A percentile compares a stretch with the other conserved stretches of the same genome.
Evolutionary conservation across 257 asterid genomes (phyloP).

Genomic region (Jacaranda mimosifolia): DNA sequence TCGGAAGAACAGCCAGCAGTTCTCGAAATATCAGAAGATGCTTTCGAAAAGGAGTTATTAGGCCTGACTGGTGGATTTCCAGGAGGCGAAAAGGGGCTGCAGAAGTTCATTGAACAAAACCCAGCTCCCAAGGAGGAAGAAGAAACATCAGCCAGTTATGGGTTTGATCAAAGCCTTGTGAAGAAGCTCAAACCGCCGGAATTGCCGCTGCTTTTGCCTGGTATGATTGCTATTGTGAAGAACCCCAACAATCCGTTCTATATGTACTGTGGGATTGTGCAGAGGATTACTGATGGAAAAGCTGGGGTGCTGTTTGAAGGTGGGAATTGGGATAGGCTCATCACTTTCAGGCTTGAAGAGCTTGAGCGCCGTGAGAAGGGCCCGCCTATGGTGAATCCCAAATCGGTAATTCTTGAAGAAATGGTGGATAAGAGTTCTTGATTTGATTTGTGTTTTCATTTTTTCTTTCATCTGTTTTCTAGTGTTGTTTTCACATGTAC

Average conservation of each 20-base stretch:
- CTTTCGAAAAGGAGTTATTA: constrained; percentile 77
- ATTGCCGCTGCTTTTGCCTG: constrained; percentile 82
- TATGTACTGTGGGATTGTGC: constrained; percentile 91
- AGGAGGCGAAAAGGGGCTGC: constrained; percentile 82
- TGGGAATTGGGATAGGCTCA: constrained; percentile 83
- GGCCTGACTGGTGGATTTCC: constrained; percentile 95
- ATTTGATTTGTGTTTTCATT: neutral
- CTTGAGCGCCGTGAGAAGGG: constrained; percentile 87
- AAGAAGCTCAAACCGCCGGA: constrained; percentile 76
- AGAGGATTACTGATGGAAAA: constrained; percentile 90
- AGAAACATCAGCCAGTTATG: constrained; percentile 19
- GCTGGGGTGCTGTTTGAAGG: constrained; percentile 93
- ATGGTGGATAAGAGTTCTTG: constrained; percentile 44
- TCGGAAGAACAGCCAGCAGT: constrained; percentile 31
- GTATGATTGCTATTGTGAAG: constrained; percentile 91
- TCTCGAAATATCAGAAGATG: constrained; percentile 53
- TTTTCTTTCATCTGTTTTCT: neutral
- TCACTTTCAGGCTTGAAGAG: constrained; percentile 81
- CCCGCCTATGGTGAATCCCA: constrained; percentile 86
- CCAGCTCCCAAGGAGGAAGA: constrained; percentile 67
- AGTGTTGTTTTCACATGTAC: constrained; percentile 16
- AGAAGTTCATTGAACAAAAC: constrained; percentile 68
- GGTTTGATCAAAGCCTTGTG: constrained; percentile 52
- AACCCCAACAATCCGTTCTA: constrained; percentile 65
- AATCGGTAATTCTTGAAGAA: constrained; percentile 72